These are phyloP conservation scores for Pelargonium exstipulatum DNA, from an alignment of 441 rosid species.

Conservation along the genomic window DNA sequence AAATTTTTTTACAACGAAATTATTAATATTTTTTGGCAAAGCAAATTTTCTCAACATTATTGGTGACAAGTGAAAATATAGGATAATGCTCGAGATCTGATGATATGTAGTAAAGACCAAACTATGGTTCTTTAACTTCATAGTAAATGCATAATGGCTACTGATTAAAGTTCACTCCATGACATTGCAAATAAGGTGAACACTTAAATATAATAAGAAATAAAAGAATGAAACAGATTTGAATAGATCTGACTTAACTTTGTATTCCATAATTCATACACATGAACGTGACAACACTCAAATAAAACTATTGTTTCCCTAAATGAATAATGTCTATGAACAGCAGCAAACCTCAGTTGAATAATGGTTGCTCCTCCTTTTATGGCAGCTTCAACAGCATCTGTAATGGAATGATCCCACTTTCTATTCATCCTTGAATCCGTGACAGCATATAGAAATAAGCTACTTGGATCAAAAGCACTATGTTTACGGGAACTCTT, in stretches of 20 bases:
- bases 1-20: neutral
- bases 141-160: too few species aligned
- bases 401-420: slow-evolving; percentile 64
- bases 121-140: too few species aligned
- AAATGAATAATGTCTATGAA: neutral
- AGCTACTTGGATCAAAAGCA: slow-evolving; percentile 49
- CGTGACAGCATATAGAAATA: slow-evolving; percentile 83
- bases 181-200: too few species aligned
- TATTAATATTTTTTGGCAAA: too few species aligned
- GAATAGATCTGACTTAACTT: too few species aligned
- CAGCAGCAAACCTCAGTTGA: slow-evolving; percentile 59
- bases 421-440: slow-evolving; percentile 75
- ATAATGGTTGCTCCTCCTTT: slow-evolving; percentile 89
- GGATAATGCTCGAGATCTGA: too few species aligned
- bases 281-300: neutral
- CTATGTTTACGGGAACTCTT: slow-evolving; percentile 33
- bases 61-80: too few species aligned
- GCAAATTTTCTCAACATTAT: too few species aligned
- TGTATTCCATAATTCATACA: neutral
- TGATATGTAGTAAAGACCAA: too few species aligned
- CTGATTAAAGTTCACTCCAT: too few species aligned
- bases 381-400: slow-evolving; percentile 66
- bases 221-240: too few species aligned
- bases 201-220: too few species aligned
- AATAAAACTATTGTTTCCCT: neutral